Conservation (phyloP, 2,329 filamentous ascomycete genomes). For the Endoconidiophora laricicola region DNA sequence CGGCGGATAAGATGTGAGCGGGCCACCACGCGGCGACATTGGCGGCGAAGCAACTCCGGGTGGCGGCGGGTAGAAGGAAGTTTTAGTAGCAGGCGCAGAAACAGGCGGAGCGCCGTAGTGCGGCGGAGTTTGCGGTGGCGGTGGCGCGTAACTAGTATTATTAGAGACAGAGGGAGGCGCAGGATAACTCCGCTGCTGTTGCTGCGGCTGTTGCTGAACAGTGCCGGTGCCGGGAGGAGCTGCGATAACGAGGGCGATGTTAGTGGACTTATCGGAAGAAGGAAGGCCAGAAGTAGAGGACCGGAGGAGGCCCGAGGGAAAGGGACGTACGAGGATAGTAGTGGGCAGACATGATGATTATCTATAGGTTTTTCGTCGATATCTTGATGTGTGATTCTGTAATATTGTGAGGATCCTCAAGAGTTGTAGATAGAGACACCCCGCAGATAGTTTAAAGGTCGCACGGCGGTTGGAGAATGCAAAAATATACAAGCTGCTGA, state of each 20-base stretch:
- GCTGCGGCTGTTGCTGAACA: not conserved
- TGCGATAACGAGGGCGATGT: conserved; percentile 15
- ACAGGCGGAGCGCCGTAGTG: conserved; percentile 18
- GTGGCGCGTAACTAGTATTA: conserved; percentile 1
- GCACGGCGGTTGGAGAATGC: no score
- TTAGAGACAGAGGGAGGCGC: not conserved
- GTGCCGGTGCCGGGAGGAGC: conserved; percentile 26
- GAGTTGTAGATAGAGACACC: no score
- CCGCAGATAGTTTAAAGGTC: no score
- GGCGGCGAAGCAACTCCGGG: conserved; percentile 20
- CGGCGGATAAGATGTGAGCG: conserved; percentile 19
- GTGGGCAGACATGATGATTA: conserved; percentile 4
- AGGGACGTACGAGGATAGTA: conserved; percentile 31
- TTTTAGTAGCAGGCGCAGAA: conserved; percentile 29
- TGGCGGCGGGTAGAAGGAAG: conserved; percentile 30
- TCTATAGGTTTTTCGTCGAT: no score
- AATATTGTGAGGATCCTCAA: no score
- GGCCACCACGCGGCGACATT: conserved; percentile 18
- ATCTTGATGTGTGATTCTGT: no score
- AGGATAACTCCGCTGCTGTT: conserved; percentile 12
- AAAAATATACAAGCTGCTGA: no score
- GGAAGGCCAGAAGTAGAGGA: not conserved
- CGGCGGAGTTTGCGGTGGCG: conserved; percentile 12
- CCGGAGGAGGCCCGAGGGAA: conserved; percentile 1
- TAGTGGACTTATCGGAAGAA: conserved; percentile 13